Evolutionary conservation across 257 asterid genomes (phyloP), one percentile per base, ranked within the genome.

Genomic region (Datura wrightii): DNA sequence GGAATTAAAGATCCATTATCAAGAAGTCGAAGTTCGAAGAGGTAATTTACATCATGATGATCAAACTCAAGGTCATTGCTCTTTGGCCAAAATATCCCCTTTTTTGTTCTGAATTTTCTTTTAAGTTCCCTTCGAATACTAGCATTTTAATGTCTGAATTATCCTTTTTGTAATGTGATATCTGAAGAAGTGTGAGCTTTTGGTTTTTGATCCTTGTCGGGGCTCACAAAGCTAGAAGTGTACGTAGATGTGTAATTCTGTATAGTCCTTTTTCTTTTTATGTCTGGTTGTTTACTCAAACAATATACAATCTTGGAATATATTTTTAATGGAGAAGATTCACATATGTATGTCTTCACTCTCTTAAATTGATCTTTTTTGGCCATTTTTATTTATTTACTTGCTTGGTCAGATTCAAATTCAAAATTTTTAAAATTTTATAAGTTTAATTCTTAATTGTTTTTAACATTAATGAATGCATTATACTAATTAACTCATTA

Each of bases 1-100:
- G 98, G 97, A 76, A 88, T 89, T 24, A 90, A 72, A 70, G 94
- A 90, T 48, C 83, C 87, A 88, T 86, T 94, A 7, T 85, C 92
- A 55, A 92, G 97, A 81, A 93, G 95, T 88, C 87, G 89, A 84
- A 93, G 98, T 83, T 92, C 92, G 84, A 93, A 90, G 93, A 89
- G 96, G 88, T 94, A 91, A 94, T 88, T 46, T n/a, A 13, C 8
- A 48, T 72, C 6, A n/a, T 6, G 7, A 48, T 24, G 13, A 48
- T 46, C 79, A 24, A 74, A 10, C 19, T 46, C 80, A 72, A 24
- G 81, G 80, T 74, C 59, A 74, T 46, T 72, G 16, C 80, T 44
- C 80, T 72, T 72, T 72, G 80, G 60, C 44, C 24, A 74, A 74
- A 50, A 74, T 50, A 5, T 36, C 42, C 79, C 42, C 42, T 39